Conservation (phyloP, 2,329 filamentous ascomycete genomes). For the Lachnellula subtilissima region DNA sequence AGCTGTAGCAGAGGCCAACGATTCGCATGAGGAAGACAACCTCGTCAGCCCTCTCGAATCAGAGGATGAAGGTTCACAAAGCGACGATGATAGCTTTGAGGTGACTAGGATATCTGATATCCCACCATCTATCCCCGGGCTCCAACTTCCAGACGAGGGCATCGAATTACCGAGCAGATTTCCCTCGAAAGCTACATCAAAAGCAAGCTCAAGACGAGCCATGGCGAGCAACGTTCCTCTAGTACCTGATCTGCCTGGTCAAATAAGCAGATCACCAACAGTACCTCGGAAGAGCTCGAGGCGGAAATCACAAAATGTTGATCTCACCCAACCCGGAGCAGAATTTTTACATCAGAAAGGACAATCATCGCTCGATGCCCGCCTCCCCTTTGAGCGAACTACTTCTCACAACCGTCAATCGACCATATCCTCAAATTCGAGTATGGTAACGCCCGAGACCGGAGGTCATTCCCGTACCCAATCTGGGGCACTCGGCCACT, state of each 20-base stretch:
- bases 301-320: slow-evolving; percentile 36
- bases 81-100: slow-evolving; percentile 42
- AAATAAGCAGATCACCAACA: slow-evolving; percentile 29
- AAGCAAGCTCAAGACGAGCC: slow-evolving; percentile 18
- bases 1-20: slow-evolving; percentile 12
- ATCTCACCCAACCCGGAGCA: slow-evolving; percentile 12
- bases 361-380: slow-evolving; percentile 27
- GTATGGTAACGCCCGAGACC: slow-evolving; percentile 43
- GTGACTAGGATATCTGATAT: slow-evolving; percentile 41
- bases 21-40: slow-evolving; percentile 22
- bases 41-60: slow-evolving; percentile 25
- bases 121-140: slow-evolving; percentile 55
- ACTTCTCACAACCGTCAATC: slow-evolving; percentile 49
- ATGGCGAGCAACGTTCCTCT: slow-evolving; percentile 20
- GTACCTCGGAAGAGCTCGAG: slow-evolving; percentile 72
- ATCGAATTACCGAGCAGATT: slow-evolving; percentile 54
- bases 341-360: slow-evolving; percentile 11
- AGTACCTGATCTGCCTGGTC: slow-evolving; percentile 36
- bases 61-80: slow-evolving; percentile 44
- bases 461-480: slow-evolving; percentile 35
- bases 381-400: slow-evolving; percentile 54
- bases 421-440: slow-evolving; percentile 47
- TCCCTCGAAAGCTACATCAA: slow-evolving; percentile 52
- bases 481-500: slow-evolving; percentile 20
- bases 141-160: slow-evolving; percentile 39